These are phyloP conservation scores for Lentinus tigrinus DNA, from an alignment of 768 basidiomycete genomes.

Conservation along the genomic window DNA sequence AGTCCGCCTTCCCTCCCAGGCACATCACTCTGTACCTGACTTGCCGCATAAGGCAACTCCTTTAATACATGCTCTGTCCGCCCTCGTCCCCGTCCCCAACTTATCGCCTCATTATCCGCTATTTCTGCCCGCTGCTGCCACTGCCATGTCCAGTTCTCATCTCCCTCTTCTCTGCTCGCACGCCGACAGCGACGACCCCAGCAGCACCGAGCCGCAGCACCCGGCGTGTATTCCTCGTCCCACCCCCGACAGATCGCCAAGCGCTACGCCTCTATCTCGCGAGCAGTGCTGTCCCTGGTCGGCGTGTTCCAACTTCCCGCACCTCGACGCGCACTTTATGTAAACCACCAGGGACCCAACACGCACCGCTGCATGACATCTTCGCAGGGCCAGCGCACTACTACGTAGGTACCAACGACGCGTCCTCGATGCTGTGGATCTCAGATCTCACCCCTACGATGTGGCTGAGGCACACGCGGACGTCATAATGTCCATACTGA, in stretches of 20 bases:
- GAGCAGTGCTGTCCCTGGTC: background rate
- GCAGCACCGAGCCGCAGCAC: background rate
- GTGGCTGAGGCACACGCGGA: conserved; percentile 15
- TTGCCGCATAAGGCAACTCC: conserved; percentile 9
- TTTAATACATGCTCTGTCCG: conserved; percentile 9
- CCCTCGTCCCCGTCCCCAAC: conserved; percentile 5
- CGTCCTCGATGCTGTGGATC: background rate
- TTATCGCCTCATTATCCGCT: background rate
- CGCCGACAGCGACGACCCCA: background rate
- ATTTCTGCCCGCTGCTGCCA: background rate
- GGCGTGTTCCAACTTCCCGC: background rate
- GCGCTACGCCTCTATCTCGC: background rate
- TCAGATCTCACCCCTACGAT: conserved; percentile 2
- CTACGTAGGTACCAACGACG: background rate
- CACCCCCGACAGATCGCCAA: background rate
- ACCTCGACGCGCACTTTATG: background rate
- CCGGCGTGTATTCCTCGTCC: background rate
- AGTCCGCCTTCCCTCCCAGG: conserved; percentile 12
- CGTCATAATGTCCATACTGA: background rate
- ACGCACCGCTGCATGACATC: background rate
- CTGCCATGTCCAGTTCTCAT: background rate
- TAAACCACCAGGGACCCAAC: background rate
- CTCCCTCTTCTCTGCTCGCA: background rate
- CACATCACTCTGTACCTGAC: conserved; percentile 19
- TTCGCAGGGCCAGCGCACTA: background rate